Conservation (phyloP, 2,329 filamentous ascomycete genomes). For the Nannizziopsis arthrosporioides region DNA sequence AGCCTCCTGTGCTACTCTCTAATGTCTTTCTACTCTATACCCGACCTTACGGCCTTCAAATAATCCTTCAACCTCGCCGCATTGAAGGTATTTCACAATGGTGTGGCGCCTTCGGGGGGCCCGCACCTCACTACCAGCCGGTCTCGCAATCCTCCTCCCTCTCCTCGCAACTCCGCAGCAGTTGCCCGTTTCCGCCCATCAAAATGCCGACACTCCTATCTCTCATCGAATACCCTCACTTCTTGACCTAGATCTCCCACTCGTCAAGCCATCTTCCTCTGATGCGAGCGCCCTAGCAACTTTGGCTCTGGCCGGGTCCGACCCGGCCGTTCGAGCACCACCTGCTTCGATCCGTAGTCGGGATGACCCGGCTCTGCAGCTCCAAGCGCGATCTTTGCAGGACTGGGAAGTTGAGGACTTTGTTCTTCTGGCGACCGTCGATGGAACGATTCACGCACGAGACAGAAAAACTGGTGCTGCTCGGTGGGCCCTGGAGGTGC, state of each 20-base stretch:
- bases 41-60: neutral
- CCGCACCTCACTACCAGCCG: slow-evolving; percentile 43
- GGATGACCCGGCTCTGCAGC: slow-evolving; percentile 65
- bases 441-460: slow-evolving; percentile 86
- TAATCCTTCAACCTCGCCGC: neutral
- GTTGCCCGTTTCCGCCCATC: slow-evolving; percentile 30
- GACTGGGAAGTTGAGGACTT: slow-evolving; percentile 99
- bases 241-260: slow-evolving; percentile 11
- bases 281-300: slow-evolving; percentile 94
- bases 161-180: slow-evolving; percentile 56
- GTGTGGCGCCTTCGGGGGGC: slow-evolving; percentile 54
- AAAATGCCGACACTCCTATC: slow-evolving; percentile 21
- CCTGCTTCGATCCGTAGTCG: slow-evolving; percentile 56
- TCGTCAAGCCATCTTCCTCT: slow-evolving; percentile 24
- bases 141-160: slow-evolving; percentile 48
- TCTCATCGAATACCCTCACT: slow-evolving; percentile 18
- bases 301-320: slow-evolving; percentile 74
- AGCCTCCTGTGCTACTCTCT: neutral
- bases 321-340: slow-evolving; percentile 84
- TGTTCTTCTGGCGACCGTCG: slow-evolving; percentile 98
- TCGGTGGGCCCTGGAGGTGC: slow-evolving; percentile 71
- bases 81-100: slow-evolving; percentile 36
- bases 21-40: neutral
- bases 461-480: slow-evolving; percentile 75
- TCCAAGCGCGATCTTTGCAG: slow-evolving; percentile 90